Conservation (phyloP, 371 early-diverging fungal species). For the Mucor plumbeus region DNA sequence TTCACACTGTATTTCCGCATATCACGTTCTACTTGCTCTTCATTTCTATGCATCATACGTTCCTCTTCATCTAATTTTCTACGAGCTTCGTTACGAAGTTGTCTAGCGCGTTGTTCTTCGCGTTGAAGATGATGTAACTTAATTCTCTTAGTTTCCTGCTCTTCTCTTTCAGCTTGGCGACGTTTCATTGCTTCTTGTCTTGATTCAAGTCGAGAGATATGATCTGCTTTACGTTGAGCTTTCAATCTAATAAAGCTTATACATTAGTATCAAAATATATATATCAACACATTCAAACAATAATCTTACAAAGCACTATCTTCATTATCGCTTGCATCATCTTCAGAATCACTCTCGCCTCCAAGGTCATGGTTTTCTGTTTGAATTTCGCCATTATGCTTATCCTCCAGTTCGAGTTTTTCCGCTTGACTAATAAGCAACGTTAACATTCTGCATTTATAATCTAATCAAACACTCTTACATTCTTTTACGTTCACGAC, state of each 20-base stretch:
- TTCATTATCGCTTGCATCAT: conserved; percentile 36
- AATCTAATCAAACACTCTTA: conserved; percentile 12
- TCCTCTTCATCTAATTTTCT: conserved; percentile 60
- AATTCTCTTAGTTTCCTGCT: conserved; percentile 47
- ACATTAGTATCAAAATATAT: not conserved
- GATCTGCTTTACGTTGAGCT: conserved; percentile 38
- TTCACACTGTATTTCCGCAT: conserved; percentile 65
- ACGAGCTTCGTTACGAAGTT: conserved; percentile 48
- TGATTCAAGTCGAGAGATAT: conserved; percentile 51
- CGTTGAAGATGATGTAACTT: conserved; percentile 54
- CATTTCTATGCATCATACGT: conserved; percentile 47
- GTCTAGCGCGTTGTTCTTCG: conserved; percentile 54
- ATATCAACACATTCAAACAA: not conserved
- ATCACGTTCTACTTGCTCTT: conserved; percentile 71
- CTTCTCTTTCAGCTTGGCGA: conserved; percentile 58
- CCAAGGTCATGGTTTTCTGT: conserved; percentile 8
- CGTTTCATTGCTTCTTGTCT: conserved; percentile 61
- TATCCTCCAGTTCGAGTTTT: conserved; percentile 42
- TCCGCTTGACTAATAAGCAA: conserved; percentile 31
- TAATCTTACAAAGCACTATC: conserved; percentile 22
- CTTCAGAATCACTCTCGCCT: conserved; percentile 26
- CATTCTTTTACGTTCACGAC: conserved; percentile 63
- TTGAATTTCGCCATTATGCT: conserved; percentile 30
- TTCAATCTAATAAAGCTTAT: not conserved
- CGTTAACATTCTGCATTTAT: not conserved